Percentiles rank a stretch among this genome's conserved stretches.
Evolutionary conservation across 179 eudicot species (phyloP).

Genomic region (Spinacia oleracea): DNA sequence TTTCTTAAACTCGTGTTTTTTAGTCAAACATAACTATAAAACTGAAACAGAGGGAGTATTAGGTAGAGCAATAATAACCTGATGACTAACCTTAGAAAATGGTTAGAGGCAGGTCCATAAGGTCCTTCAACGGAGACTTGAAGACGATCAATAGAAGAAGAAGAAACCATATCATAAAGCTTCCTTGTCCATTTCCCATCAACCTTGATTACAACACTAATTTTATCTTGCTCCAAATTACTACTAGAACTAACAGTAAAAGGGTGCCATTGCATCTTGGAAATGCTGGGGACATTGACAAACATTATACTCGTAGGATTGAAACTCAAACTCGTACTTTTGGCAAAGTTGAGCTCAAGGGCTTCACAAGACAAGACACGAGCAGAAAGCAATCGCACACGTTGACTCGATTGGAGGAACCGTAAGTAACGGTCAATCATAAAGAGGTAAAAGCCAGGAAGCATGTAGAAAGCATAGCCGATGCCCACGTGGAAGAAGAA

Average conservation of each 20-base stretch:
- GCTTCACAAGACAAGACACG: conserved; percentile 38
- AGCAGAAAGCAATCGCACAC: conserved; percentile 44
- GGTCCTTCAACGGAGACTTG: conserved; percentile 55
- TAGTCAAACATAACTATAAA: no score
- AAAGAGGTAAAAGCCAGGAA: conserved; percentile 58
- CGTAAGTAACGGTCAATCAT: conserved; percentile 51
- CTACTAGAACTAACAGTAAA: conserved; percentile 44
- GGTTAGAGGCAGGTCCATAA: conserved; percentile 48
- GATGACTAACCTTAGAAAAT: conserved; percentile 37
- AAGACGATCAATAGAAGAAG: conserved; percentile 40
- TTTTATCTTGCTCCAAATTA: conserved; percentile 39
- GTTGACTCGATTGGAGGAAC: conserved; percentile 47
- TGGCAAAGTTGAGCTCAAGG: conserved; percentile 54
- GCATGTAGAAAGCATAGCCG: conserved; percentile 44
- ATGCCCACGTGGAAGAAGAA: conserved; percentile 52
- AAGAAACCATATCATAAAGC: conserved; percentile 35
- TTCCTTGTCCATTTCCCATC: conserved; percentile 53
- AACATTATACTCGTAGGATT: conserved; percentile 53
- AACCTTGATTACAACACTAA: conserved; percentile 55
- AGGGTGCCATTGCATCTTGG: conserved; percentile 60
- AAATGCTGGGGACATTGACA: conserved; percentile 44
- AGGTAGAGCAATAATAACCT: background rate
- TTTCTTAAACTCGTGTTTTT: no score
- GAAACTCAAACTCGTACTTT: conserved; percentile 38
- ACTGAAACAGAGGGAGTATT: no score